Base-by-base conservation (phyloP, 768 basidiomycete genomes). In the Kwoniella sp. region DNA sequence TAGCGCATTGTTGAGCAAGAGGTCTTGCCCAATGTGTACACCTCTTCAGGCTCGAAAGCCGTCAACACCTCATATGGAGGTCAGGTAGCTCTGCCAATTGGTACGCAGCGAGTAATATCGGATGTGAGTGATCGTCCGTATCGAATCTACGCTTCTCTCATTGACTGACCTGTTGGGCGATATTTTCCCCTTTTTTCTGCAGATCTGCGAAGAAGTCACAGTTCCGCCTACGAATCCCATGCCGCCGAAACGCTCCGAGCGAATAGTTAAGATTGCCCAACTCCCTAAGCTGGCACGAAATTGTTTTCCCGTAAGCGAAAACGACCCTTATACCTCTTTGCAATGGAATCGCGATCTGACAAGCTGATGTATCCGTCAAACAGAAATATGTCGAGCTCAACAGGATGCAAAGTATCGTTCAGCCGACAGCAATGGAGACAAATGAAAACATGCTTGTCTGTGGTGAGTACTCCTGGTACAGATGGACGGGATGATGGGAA, bases 391-490 rank as follows among this genome's bases (percentile, higher is more conserved):
- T 84, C 31, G 84, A 88, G 11, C 83, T 99, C 68, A 99, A 99
- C 78, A 86, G 96, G 68, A 90, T 99, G 64, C 96, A 99, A 77
- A 94, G 92, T 0, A 92, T 97, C 66, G 89, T 98, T 22, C 97
- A 89, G 82, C 89, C 90, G 0, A 91, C 91, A 2, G 96, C 94
- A 0, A 97, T 95, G 80, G 84, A 86, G n/a, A 89, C 92, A 0
- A 98, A 96, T 70, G 96, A 97, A 82, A 99, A 99, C 76, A 86
- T 99, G 83, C 87, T 99, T 26, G 85, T 99, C 38, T 94, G 92
- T 75, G 92, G 91, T 91, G 37, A 63, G 67, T 66, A 34, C 23
- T 48, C 3, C 41, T 45, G 34, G n/a, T 61, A 29, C n/a, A n/a
- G n/a, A 1, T 20, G 1, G 28, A 28, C 34, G 28, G 48, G 13